These are phyloP conservation scores for Moringa oleifera DNA, from an alignment of 345 rosid species.

Conservation along the genomic window DNA sequence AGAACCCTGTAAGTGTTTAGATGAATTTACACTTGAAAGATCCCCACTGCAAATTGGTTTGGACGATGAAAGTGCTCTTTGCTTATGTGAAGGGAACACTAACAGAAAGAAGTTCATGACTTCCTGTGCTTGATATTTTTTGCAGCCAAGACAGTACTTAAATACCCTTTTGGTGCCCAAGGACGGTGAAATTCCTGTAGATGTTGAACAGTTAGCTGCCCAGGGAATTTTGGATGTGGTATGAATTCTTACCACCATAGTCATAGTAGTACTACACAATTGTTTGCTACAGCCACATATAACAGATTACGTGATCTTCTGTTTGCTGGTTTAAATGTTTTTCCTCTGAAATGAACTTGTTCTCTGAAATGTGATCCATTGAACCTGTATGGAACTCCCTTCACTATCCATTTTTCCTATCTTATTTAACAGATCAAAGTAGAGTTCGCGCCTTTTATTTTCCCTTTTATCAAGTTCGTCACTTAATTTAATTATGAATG, in stretches of 20 bases:
- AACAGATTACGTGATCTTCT: background rate
- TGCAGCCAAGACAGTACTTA: slow-evolving; percentile 79
- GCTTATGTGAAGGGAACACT: background rate
- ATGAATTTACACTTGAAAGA: background rate
- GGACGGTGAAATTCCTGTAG: slow-evolving; percentile 59
- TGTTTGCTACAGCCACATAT: background rate
- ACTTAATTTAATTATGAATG: background rate
- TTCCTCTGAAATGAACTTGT: background rate
- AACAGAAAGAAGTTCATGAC: background rate
- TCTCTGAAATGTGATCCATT: background rate
- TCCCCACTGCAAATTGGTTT: too few species aligned
- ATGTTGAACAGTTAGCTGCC: slow-evolving; percentile 43
- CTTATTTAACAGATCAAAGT: background rate
- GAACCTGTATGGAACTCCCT: slow-evolving; percentile 1
- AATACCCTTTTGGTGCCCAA: slow-evolving; percentile 76
- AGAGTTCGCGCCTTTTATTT: background rate
- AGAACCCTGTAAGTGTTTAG: slow-evolving; percentile 49
- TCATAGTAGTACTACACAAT: background rate
- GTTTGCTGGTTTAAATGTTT: background rate
- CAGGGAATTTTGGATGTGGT: slow-evolving; percentile 79
- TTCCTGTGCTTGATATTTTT: slow-evolving; percentile 12
- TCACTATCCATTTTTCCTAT: slow-evolving; percentile 4
- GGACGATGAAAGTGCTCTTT: background rate
- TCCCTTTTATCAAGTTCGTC: background rate
- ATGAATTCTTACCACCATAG: slow-evolving; percentile 7